Evolutionary conservation across 768 basidiomycete genomes (phyloP).

Genomic region (Boletus pseudopeckii): DNA sequence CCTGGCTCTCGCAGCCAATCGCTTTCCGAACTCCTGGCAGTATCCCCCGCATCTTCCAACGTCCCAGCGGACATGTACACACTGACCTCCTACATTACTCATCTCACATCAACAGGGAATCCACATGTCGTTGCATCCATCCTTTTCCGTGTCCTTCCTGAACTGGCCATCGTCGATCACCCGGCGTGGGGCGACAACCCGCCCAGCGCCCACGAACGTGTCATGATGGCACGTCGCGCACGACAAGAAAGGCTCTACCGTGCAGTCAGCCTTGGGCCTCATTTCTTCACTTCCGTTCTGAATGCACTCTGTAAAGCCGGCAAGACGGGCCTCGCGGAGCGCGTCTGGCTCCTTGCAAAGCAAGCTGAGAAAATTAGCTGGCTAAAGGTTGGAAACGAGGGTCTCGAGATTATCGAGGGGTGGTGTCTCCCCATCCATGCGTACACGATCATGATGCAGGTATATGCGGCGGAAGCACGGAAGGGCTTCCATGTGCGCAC

Average conservation of each 20-base stretch:
- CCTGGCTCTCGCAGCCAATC: neutral
- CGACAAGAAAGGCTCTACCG: conserved; percentile 36
- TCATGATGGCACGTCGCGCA: conserved; percentile 21
- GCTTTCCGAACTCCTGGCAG: conserved; percentile 12
- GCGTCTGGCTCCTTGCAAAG: conserved; percentile 61
- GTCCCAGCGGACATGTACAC: conserved; percentile 42
- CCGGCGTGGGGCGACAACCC: conserved; percentile 35
- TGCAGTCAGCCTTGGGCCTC: conserved; percentile 53
- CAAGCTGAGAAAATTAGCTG: conserved; percentile 58
- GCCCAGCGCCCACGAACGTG: conserved; percentile 25
- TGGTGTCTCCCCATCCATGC: conserved; percentile 68
- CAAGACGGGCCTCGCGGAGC: conserved; percentile 51
- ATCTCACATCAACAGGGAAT: conserved; percentile 49
- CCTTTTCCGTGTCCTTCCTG: conserved; percentile 57
- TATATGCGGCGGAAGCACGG: conserved; percentile 49
- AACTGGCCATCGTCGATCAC: conserved; percentile 39
- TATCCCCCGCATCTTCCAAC: conserved; percentile 14
- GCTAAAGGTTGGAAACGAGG: conserved; percentile 21
- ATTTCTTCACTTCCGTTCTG: conserved; percentile 56
- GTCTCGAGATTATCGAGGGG: conserved; percentile 33
- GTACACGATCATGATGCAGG: conserved; percentile 69
- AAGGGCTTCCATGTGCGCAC: conserved; percentile 20
- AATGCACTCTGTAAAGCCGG: conserved; percentile 59
- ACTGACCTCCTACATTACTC: conserved; percentile 49
- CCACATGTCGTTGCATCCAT: conserved; percentile 42